Conservation (phyloP, 495 filamentous ascomycete genomes). For the Tuber borchii region DNA sequence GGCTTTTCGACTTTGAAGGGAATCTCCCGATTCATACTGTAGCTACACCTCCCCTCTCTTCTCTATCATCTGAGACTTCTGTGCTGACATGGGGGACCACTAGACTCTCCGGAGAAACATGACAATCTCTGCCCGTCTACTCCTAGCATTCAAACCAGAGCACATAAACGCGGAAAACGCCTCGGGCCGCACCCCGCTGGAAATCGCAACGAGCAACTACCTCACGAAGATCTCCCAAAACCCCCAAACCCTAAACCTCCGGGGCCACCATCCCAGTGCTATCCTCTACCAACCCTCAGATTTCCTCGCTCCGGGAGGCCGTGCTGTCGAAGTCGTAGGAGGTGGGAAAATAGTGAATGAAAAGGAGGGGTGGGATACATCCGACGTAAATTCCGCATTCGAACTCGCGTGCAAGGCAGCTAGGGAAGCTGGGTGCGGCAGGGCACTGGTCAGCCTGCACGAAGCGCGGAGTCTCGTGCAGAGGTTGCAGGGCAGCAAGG, state of each 20-base stretch:
- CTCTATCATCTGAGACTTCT: background rate
- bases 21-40: constrained; percentile 38
- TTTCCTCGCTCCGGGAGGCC: background rate
- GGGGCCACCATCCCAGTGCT: background rate
- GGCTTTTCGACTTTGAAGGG: constrained; percentile 29
- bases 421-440: background rate
- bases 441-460: background rate
- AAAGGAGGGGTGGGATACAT: background rate
- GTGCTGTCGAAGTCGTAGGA: background rate
- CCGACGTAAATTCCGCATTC: background rate
- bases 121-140: constrained; percentile 6
- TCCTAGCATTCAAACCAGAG: constrained; percentile 23
- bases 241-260: background rate
- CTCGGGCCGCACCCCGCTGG: constrained; percentile 33
- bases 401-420: background rate
- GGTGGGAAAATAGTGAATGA: background rate
- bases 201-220: constrained; percentile 22
- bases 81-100: constrained; percentile 15
- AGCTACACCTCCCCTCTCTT: background rate
- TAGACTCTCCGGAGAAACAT: constrained; percentile 17
- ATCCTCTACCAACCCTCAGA: accelerated
- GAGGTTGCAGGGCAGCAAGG: background rate
- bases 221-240: constrained; percentile 8
- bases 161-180: constrained; percentile 32
- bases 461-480: background rate